phyloP scores from a whole-genome alignment of 73 alveolate genomes.

The Paramecium octaurelia region DNA sequence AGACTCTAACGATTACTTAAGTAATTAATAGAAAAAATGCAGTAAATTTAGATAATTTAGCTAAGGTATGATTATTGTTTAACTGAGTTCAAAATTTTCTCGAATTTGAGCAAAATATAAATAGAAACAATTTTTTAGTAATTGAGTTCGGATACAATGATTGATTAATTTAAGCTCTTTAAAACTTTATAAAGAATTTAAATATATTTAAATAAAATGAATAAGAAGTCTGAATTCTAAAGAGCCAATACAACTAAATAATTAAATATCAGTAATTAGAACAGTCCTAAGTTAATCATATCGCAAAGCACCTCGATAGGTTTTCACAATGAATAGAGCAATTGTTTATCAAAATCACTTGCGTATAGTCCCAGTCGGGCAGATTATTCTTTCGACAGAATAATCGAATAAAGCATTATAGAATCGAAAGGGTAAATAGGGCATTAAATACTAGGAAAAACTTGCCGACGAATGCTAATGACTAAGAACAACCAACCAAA shows the following conservation, averaged over 20 bases:
- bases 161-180: background rate
- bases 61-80: background rate
- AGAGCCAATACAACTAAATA: background rate
- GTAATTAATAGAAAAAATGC: constrained; percentile 31
- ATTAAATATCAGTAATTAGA: background rate
- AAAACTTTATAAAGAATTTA: background rate
- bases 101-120: background rate
- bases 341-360: background rate
- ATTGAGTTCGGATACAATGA: background rate
- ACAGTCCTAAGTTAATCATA: background rate
- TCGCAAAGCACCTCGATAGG: background rate
- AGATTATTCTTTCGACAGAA: background rate
- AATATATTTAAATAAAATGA: background rate
- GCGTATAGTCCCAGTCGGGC: background rate
- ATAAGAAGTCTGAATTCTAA: background rate
- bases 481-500: background rate
- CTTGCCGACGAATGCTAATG: background rate
- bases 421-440: background rate
- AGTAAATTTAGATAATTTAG: background rate
- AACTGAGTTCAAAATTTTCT: background rate
- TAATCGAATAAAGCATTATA: background rate
- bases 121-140: background rate
- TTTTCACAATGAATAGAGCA: background rate
- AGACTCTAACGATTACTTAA: background rate
- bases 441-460: background rate